Evolutionary conservation across 2,329 filamentous ascomycete genomes (phyloP), one percentile per base, ranked within the genome.

Genomic region (Lachnum nothofagi): DNA sequence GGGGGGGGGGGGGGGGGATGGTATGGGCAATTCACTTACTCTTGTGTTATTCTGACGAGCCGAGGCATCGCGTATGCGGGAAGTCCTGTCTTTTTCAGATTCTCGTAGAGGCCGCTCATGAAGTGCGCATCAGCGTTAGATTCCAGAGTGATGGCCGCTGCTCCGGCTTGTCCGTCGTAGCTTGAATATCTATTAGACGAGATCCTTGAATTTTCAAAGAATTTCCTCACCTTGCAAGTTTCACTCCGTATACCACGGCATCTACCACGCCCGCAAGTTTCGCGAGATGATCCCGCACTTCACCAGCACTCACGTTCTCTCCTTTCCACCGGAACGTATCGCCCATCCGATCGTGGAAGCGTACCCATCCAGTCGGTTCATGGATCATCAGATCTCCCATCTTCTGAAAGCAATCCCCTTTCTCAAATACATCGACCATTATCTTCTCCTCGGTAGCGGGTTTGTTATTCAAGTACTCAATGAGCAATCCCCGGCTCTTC

Each of bases 261-360:
- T 73, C 71, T 34, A 67, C 62, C 7, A 73, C 67, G 3, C 62
- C 67, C 1, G 64, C 58, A 37, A 72, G 64, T 19, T 63, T 61
- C 35, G 68, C 69, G 38, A 73, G 68, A 56, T 71, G 68, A 52
- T 72, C 70, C 42, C 69, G 60, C 22, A 73, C 66, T 51, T 74
- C 71, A 1, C 70, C 70, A 0, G 71, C 70, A 42, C 67, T 70
- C 4, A 74, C 71, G 43, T 73, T 73, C 63, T 74, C 71, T 2
- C 70, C 70, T 52, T 73, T 76, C 76, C 76, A 78, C 8, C 75
- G 65, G 62, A 73, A 78, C 0, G 75, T 78, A 53, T 78, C 75
- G 9, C 75, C 75, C 42, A 77, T 67, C 3, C 76, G 68, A 55
- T 75, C 72, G 41, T 71, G 66, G 54, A 75, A 75, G 16, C 63